These are phyloP conservation scores for Cryphonectria japonica DNA, from an alignment of 2,329 filamentous ascomycete species.

Conservation along the genomic window DNA sequence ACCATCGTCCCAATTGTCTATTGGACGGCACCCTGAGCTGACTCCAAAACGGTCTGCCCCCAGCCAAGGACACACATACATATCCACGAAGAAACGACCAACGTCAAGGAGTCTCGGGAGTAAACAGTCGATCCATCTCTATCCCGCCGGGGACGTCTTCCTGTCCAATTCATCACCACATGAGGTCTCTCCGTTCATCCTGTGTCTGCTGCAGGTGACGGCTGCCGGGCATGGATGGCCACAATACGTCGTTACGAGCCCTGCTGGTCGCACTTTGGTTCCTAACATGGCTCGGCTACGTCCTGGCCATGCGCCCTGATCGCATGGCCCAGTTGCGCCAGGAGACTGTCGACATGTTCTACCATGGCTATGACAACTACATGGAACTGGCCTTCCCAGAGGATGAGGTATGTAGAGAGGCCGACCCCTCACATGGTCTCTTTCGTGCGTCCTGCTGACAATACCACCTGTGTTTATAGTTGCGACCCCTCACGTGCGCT, in stretches of 20 bases:
- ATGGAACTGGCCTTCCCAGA: constrained; percentile 93
- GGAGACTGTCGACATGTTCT: constrained; percentile 81
- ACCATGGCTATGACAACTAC: constrained; percentile 96
- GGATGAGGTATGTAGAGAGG: constrained; percentile 69
- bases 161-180: constrained; percentile 18
- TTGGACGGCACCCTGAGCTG: not conserved
- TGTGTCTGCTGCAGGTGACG: constrained; percentile 43
- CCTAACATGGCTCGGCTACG: constrained; percentile 45
- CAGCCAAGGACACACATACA: not conserved
- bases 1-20: not conserved
- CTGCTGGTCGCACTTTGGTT: constrained; percentile 38
- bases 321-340: constrained; percentile 59
- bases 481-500: constrained; percentile 82
- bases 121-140: not conserved
- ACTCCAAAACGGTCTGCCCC: not conserved
- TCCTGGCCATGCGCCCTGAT: constrained; percentile 57
- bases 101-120: not conserved
- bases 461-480: constrained; percentile 45
- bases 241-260: constrained; percentile 19
- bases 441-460: constrained; percentile 21
- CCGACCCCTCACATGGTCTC: not conserved
- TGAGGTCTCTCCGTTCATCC: constrained; percentile 18
- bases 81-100: not conserved
- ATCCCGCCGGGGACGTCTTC: constrained; percentile 21
- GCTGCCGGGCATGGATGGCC: constrained; percentile 41